A percentile compares a stretch with the other conserved stretches of the same genome.
phyloP scores from a whole-genome alignment of 2,329 filamentous ascomycete genomes.

The Tolypocladium amazonense region DNA sequence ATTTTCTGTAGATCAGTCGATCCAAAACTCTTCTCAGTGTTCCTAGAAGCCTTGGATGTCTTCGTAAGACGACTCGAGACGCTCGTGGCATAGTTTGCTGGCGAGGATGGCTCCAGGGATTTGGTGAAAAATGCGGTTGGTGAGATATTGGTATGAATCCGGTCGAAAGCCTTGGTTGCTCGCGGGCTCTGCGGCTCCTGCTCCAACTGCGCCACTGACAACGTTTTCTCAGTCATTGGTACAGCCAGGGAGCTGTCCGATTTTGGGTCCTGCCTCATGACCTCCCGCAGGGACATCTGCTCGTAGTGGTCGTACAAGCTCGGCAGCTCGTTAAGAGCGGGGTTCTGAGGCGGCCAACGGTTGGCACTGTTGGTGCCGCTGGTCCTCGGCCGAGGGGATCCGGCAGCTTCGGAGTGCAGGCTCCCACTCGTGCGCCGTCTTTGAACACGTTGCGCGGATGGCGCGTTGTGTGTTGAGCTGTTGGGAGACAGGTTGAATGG shows the following conservation, averaged over 20 bases:
- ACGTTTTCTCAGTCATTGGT: not conserved
- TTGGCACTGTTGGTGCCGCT: conserved; percentile 16
- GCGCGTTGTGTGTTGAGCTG: conserved; percentile 16
- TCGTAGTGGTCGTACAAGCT: conserved; percentile 49
- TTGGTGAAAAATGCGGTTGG: conserved; percentile 7
- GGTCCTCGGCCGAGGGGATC: conserved; percentile 12
- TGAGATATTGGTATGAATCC: conserved; percentile 8
- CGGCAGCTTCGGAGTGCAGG: conserved; percentile 1
- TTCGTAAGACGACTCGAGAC: conserved; percentile 45
- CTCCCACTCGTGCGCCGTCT: conserved; percentile 10
- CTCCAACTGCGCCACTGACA: not conserved
- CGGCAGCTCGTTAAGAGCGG: conserved; percentile 28
- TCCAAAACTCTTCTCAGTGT: conserved; percentile 33
- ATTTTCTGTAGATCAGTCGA: conserved; percentile 42
- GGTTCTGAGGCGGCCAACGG: conserved; percentile 8
- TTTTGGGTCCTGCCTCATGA: conserved; percentile 17
- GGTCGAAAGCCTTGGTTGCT: conserved; percentile 4
- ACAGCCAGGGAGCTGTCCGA: not conserved
- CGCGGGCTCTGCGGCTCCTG: conserved; percentile 1
- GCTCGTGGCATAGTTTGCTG: conserved; percentile 35
- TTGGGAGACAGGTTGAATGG: conserved; percentile 27
- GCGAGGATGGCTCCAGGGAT: conserved; percentile 14
- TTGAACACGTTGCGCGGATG: conserved; percentile 15
- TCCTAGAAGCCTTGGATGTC: conserved; percentile 41
- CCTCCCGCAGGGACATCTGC: conserved; percentile 39